Base-by-base conservation (phyloP, 495 filamentous ascomycete species). In the Penicillium soppii region DNA sequence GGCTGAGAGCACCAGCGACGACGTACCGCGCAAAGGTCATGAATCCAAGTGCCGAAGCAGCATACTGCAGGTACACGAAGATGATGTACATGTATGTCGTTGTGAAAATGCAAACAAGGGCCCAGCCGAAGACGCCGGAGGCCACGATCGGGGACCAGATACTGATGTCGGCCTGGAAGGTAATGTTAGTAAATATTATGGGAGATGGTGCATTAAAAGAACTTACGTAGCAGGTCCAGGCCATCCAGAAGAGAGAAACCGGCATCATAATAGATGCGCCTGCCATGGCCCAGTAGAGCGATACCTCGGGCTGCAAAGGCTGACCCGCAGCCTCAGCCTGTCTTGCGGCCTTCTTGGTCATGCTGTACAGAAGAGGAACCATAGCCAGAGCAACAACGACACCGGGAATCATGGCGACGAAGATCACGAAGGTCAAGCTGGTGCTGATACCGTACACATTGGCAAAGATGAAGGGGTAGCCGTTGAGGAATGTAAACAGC, bases 191-290 rank as follows among this genome's bases (percentile, higher is more conserved):
- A 15, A 9, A 10, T 38, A 20, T 7, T 7, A 17, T 19, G 15
- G 21, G 7, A 9, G 12, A 9, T n/a, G 16, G 13, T 38, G 4
- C 3, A 10, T 9, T 9, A 3, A 29, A 20, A 15, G n/a, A 27
- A 43, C 52, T 42, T 38, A 54, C 52, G 42, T 77, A 70, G 44
- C 67, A 68, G 5, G 71, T 76, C 79, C 79, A 80, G 2, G 70
- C 82, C 64, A 84, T 75, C 79, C 81, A 84, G 57, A 84, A 83
- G 5, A 84, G 56, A n/a, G 58, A 63, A 29, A 80, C 63, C 0
- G 82, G 80, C 36, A 53, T 45, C 13, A 47, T 0, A 3, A 38
- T 17, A 15, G 44, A 33, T n/a, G 38, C 52, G 8, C 52, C 52
- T 3, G 22, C 44, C 44, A 54, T 54, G 0, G 52, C 52, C 21